A percentile compares a stretch with the other conserved stretches of the same genome.
phyloP scores from a whole-genome alignment of 2,329 filamentous ascomycete genomes.

The Trichoderma sp. region DNA sequence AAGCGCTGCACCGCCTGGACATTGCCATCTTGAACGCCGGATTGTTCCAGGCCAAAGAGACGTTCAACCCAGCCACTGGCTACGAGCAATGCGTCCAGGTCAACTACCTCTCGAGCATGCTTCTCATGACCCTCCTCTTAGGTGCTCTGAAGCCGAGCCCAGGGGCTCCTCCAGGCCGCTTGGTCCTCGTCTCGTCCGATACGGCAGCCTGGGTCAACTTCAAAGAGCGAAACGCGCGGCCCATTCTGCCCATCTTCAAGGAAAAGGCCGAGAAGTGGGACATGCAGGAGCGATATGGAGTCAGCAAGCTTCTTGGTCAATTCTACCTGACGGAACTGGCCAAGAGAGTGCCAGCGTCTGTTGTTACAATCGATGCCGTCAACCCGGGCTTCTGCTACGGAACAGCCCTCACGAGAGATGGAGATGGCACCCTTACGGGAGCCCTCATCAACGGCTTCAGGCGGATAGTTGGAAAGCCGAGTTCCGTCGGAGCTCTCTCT shows the following conservation, averaged over 20 bases:
- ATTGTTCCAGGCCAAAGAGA: constrained; percentile 1
- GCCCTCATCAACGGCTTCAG: constrained; percentile 5
- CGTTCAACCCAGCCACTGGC: not conserved
- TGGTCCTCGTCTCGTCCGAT: constrained; percentile 13
- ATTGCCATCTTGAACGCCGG: constrained; percentile 18
- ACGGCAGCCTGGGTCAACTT: constrained; percentile 1
- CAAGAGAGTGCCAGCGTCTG: not conserved
- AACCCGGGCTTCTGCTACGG: constrained; percentile 21
- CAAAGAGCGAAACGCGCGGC: constrained; percentile 3
- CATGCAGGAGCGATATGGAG: constrained; percentile 12
- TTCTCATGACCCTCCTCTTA: constrained; percentile 1
- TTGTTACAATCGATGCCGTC: not conserved
- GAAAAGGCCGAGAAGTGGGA: constrained; percentile 1
- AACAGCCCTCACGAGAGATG: not conserved
- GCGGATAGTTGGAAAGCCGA: not conserved
- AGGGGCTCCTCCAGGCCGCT: not conserved
- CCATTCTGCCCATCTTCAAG: constrained; percentile 5
- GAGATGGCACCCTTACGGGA: constrained; percentile 5
- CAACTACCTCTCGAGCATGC: constrained; percentile 16
- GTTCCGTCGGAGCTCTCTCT: not conserved
- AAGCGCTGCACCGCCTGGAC: constrained; percentile 4
- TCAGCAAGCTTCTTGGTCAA: constrained; percentile 15
- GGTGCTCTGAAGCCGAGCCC: not conserved
- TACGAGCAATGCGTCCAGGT: constrained; percentile 13
- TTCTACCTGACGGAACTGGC: not conserved